Conservation (phyloP, 2,329 filamentous ascomycete species). For the Dactylella cylindrospora region DNA sequence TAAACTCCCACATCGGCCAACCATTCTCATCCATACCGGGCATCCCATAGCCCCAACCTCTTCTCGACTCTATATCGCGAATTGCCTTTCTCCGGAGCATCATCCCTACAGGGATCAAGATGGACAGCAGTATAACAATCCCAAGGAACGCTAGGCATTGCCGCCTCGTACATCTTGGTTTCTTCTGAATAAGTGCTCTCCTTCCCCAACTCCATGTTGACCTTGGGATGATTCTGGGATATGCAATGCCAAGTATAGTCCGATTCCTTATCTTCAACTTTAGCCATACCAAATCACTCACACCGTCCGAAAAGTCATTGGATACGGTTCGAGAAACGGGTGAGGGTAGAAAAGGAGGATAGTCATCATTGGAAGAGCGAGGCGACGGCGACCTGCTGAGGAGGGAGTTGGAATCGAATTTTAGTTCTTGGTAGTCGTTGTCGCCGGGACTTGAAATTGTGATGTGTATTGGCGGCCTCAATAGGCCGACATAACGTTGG, state of each 20-base stretch:
- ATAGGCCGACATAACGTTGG: conserved; percentile 25
- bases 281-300: conserved; percentile 27
- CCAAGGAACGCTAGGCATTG: conserved; percentile 16
- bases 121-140: conserved; percentile 14
- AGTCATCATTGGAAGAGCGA: conserved; percentile 33
- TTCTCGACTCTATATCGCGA: neutral
- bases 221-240: conserved; percentile 17
- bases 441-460: conserved; percentile 25
- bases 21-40: conserved; percentile 21
- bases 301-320: conserved; percentile 30
- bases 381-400: conserved; percentile 24
- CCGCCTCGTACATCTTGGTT: conserved; percentile 38
- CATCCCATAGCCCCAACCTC: conserved; percentile 20
- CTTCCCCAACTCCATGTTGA: conserved; percentile 18
- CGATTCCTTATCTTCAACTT: conserved; percentile 32
- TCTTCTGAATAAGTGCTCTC: conserved; percentile 14
- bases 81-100: neutral
- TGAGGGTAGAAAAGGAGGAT: conserved; percentile 25
- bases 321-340: conserved; percentile 21
- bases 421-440: conserved; percentile 41
- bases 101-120: conserved; percentile 15
- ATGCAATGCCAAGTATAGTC: conserved; percentile 25
- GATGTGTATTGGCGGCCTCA: conserved; percentile 34
- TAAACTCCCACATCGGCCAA: conserved; percentile 30
- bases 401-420: conserved; percentile 22